Base-by-base conservation (phyloP, 164 flowering plant genomes). In the Piper longum region DNA sequence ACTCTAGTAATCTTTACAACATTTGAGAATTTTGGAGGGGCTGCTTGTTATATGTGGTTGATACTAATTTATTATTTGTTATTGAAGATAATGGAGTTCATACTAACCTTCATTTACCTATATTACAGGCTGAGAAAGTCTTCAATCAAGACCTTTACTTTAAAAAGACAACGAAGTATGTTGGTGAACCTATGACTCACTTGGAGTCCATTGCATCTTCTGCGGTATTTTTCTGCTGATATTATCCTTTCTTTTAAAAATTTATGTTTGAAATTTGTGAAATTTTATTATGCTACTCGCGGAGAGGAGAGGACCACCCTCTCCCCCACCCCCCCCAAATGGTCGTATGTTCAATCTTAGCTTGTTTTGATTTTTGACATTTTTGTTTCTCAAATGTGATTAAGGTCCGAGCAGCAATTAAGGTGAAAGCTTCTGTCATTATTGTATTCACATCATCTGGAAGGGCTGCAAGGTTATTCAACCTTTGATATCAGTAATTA, bases 121-220 rank as follows among this genome's bases (percentile, higher is more conserved):
- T 55, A 64, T 54, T 72, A 71, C 82, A 92, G 98, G 96, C 98
- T 16, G 98, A 91, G 73, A 92, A 86, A 75, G 98, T 86, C 56
- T 92, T 74, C 80, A 89, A 92, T 72, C 96, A 88, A 57, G 91
- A 88, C 62, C 68, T 78, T 52, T 85, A 85, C 70, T 92, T 88
- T 75, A 92, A 89, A 84, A 88, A 74, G 76, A 73, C 91, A 64
- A 80, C 82, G 66, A 92, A 92, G 72, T 75, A 70, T 77, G 87
- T 85, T 57, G 89, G 93, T 59, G 98, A 92, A 65, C 88, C 93
- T 61, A 92, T 92, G 96, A 73, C 78, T 43, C 98, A 92, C 75
- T 77, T 89, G 76, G 98, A 92, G 77, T 89, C 96, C 26, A 89
- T 92, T 73, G 88, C 93, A 79, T 89, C 96, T 54, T 83, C 98